Evolutionary conservation across 768 basidiomycete genomes (phyloP).

Genomic region (Amanita fuliginea): DNA sequence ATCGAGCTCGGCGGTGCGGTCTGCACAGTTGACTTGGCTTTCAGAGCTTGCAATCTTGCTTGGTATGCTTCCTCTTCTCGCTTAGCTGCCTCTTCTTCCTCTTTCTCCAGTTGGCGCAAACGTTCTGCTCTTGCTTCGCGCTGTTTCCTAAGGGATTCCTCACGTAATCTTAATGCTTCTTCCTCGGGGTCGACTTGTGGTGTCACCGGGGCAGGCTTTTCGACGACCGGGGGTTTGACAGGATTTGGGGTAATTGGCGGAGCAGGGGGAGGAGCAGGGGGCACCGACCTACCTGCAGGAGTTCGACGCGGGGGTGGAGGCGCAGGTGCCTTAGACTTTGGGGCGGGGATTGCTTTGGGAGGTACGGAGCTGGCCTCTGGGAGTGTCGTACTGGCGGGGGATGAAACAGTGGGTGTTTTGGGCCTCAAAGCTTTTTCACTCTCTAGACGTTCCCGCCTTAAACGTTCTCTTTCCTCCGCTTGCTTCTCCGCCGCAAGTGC

Average conservation of each 20-base stretch:
- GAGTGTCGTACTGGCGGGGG: constrained; percentile 13
- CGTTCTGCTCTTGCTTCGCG: constrained; percentile 62
- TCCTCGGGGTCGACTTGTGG: constrained; percentile 72
- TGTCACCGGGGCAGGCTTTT: constrained; percentile 17
- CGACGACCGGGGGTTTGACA: constrained; percentile 10
- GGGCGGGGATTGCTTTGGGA: constrained; percentile 16
- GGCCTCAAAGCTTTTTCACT: constrained; percentile 56
- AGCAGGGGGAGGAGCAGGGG: constrained; percentile 10
- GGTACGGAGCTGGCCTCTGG: constrained; percentile 24
- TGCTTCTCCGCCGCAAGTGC: constrained; percentile 66
- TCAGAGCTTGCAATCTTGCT: constrained; percentile 27
- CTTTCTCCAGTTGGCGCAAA: constrained; percentile 54
- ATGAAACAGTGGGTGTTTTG: constrained; percentile 22
- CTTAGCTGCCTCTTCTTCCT: constrained; percentile 42
- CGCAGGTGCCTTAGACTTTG: constrained; percentile 18
- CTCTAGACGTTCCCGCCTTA: constrained; percentile 64
- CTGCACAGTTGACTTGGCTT: constrained; percentile 17
- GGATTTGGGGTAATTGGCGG: constrained; percentile 9
- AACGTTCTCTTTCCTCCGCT: constrained; percentile 67
- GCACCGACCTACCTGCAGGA: constrained; percentile 21
- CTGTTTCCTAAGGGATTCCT: constrained; percentile 62
- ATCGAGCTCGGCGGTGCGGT: constrained; percentile 18
- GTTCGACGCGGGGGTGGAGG: constrained; percentile 31
- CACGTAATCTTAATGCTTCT: constrained; percentile 50
- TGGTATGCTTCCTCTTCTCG: constrained; percentile 32